Evolutionary conservation across 495 filamentous ascomycete genomes (phyloP).

Genomic region (Pyrenopolyporus hunteri): DNA sequence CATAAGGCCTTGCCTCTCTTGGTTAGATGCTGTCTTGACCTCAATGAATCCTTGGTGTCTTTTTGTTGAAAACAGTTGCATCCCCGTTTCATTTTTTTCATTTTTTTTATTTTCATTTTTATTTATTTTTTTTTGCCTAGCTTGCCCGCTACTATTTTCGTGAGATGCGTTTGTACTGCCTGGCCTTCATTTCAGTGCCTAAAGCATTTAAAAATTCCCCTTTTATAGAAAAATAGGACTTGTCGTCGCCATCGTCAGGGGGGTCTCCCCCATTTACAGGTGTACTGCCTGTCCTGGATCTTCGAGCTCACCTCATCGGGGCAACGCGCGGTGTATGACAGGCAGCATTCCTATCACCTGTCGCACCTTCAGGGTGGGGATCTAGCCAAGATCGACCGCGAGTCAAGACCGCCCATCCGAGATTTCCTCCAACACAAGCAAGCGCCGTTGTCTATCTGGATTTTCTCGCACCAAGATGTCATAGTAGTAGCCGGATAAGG

Average conservation of each 20-base stretch:
- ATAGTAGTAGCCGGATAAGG: conserved; percentile 17
- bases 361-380: conserved; percentile 37
- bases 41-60: conserved; percentile 8
- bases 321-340: conserved; percentile 35
- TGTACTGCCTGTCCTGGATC: conserved; percentile 34
- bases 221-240: conserved; percentile 19
- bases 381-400: conserved; percentile 34
- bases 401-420: conserved; percentile 36
- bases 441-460: conserved; percentile 27
- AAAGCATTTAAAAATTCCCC: not conserved
- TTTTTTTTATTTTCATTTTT: not conserved
- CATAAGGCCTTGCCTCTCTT: conserved; percentile 7
- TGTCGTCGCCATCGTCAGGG: conserved; percentile 20
- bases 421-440: conserved; percentile 29
- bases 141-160: conserved; percentile 26
- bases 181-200: conserved; percentile 1
- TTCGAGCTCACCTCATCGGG: conserved; percentile 39
- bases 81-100: conserved; percentile 8
- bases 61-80: conserved; percentile 17
- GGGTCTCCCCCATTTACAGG: conserved; percentile 21
- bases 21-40: conserved; percentile 4
- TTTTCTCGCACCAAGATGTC: conserved; percentile 13
- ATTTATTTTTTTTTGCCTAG: too few relatives aligned
- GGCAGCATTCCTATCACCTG: conserved; percentile 40
- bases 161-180: conserved; percentile 24